Evolutionary conservation across 2,329 filamentous ascomycete genomes (phyloP).

Genomic region (Hymenotorrendiella dingleyae): DNA sequence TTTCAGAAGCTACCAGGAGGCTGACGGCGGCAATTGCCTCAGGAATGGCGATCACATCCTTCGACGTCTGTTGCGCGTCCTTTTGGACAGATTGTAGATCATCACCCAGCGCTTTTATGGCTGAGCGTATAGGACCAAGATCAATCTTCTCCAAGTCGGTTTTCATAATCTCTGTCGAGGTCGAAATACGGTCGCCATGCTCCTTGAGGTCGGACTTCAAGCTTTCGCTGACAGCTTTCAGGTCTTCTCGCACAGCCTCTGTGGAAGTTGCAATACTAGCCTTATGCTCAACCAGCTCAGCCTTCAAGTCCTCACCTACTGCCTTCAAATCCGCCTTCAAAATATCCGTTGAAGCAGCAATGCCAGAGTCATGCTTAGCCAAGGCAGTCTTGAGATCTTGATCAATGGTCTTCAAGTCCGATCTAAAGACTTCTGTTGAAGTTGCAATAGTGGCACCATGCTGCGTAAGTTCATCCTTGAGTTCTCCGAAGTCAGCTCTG

Average conservation of each 20-base stretch:
- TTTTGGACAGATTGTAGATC: not conserved
- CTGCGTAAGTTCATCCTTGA: conserved; percentile 10
- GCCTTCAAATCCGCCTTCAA: not conserved
- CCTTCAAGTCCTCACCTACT: too few species aligned
- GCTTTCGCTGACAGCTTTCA: too few species aligned
- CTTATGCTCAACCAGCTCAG: conserved; percentile 9
- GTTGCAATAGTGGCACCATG: conserved; percentile 6
- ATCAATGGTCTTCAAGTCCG: conserved; percentile 5
- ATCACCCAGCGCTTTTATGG: not conserved
- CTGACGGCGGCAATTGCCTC: not conserved
- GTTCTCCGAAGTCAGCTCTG: conserved; percentile 5
- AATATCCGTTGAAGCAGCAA: conserved; percentile 2
- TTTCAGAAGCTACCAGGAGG: not conserved
- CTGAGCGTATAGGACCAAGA: not conserved
- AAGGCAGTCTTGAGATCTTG: conserved; percentile 11
- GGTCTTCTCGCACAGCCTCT: conserved; percentile 5
- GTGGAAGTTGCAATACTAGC: conserved; percentile 6
- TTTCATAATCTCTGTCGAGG: conserved; percentile 1
- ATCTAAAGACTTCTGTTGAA: not conserved
- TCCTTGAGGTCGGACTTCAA: conserved; percentile 9
- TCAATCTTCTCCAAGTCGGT: conserved; percentile 5
- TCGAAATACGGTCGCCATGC: conserved; percentile 5
- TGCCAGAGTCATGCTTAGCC: not conserved
- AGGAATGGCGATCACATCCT: conserved; percentile 1
- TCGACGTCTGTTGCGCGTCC: not conserved